phyloP scores from a whole-genome alignment of 345 rosid species.

The Raphanus raphanistrum region DNA sequence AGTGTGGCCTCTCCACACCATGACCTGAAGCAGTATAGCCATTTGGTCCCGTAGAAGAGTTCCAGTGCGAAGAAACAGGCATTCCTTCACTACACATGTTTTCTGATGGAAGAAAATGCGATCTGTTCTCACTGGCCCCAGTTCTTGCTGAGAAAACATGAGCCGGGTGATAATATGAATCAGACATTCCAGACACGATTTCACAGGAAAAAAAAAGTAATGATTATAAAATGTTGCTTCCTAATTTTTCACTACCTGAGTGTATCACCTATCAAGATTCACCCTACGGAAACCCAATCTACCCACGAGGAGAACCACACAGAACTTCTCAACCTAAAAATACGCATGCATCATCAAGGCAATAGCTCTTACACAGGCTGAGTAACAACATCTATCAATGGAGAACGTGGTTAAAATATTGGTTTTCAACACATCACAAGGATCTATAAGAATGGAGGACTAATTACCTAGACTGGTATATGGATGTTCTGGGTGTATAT shows the following conservation, averaged over 20 bases:
- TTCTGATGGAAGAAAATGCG: conserved; percentile 57
- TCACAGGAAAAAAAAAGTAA: not conserved
- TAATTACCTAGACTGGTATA: conserved; percentile 52
- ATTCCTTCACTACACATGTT: conserved; percentile 49
- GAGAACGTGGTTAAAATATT: not conserved
- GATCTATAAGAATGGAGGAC: not conserved
- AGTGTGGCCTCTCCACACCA: conserved; percentile 50
- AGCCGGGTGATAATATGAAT: conserved; percentile 1
- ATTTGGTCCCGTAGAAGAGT: conserved; percentile 56
- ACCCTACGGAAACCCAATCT: conserved; percentile 17
- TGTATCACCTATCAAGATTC: conserved; percentile 12
- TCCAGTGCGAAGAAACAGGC: conserved; percentile 65
- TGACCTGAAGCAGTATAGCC: conserved; percentile 50
- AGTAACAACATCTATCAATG: not conserved
- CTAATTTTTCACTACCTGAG: conserved; percentile 14
- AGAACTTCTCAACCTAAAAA: not conserved
- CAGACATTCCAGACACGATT: conserved; percentile 1
- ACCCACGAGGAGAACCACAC: not conserved
- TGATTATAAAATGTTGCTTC: not conserved
- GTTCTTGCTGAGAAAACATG: conserved; percentile 50
- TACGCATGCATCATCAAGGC: conserved; percentile 22
- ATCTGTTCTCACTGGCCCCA: conserved; percentile 48
- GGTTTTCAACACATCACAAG: not conserved
- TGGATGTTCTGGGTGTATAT: conserved; percentile 58
- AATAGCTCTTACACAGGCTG: conserved; percentile 11